phyloP scores from a whole-genome alignment of 169 alveolate genomes.

The Cryptosporidium felis region DNA sequence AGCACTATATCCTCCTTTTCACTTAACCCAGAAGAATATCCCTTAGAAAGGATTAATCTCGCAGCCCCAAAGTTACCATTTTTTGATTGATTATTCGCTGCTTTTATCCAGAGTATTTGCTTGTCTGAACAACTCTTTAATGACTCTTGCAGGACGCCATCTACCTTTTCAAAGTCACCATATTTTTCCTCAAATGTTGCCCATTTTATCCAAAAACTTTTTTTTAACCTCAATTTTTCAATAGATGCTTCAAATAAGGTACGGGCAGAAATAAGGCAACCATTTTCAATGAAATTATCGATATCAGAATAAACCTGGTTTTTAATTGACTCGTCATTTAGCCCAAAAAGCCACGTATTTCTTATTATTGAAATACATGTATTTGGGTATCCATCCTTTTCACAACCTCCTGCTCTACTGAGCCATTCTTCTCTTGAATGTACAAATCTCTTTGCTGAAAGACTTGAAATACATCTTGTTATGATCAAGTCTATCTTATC shows the following conservation, averaged over 20 bases:
- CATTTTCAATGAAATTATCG: slow-evolving; percentile 81
- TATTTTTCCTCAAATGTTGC: slow-evolving; percentile 94
- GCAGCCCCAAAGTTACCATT: slow-evolving; percentile 89
- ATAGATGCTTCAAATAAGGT: slow-evolving; percentile 85
- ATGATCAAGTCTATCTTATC: slow-evolving; percentile 83
- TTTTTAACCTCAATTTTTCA: slow-evolving; percentile 83
- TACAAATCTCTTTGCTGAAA: slow-evolving; percentile 83
- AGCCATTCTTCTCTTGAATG: slow-evolving; percentile 90
- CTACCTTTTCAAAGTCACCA: slow-evolving; percentile 87
- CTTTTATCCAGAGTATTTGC: slow-evolving; percentile 91
- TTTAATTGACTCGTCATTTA: slow-evolving; percentile 78
- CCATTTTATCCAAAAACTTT: slow-evolving; percentile 91
- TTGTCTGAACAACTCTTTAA: slow-evolving; percentile 86
- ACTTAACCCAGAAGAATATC: slow-evolving; percentile 84
- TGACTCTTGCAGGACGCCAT: slow-evolving; percentile 81
- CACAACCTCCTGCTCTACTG: slow-evolving; percentile 90
- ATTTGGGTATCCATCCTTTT: slow-evolving; percentile 81
- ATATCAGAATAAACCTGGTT: slow-evolving; percentile 83
- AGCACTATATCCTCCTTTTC: slow-evolving; percentile 85
- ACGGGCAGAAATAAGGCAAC: slow-evolving; percentile 87
- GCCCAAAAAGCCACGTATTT: slow-evolving; percentile 80
- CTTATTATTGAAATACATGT: slow-evolving; percentile 90
- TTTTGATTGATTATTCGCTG: slow-evolving; percentile 90
- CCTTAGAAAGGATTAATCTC: slow-evolving; percentile 87
- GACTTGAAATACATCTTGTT: slow-evolving; percentile 85